Conservation (phyloP, 208 protist species). For the Leishmania aethiopica region DNA sequence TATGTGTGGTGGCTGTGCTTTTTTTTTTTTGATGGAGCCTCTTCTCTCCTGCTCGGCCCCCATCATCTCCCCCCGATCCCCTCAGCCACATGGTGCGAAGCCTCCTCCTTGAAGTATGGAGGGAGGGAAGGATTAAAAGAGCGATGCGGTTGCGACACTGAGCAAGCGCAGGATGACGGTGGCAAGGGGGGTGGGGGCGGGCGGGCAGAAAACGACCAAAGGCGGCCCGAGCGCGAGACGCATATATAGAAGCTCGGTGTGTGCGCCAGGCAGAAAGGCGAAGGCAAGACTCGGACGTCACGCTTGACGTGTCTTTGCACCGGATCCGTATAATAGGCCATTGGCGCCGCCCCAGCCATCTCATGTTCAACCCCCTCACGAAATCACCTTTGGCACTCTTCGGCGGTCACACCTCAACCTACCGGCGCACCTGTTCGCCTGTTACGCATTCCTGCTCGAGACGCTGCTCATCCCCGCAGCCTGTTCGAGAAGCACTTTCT, state of each 20-base stretch:
- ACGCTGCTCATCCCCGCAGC: constrained; percentile 6
- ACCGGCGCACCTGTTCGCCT: background rate
- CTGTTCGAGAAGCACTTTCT: constrained; percentile 28
- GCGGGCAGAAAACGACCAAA: background rate
- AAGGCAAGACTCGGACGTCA: background rate
- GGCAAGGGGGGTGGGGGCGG: background rate
- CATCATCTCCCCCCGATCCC: background rate
- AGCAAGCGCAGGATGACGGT: background rate
- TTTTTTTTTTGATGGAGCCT: background rate
- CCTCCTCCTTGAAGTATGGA: background rate
- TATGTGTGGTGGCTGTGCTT: background rate
- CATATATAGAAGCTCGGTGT: background rate
- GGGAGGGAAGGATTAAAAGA: background rate
- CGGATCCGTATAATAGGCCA: background rate
- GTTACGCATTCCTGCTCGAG: background rate
- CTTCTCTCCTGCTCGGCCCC: background rate
- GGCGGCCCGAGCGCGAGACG: background rate
- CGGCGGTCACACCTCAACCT: background rate
- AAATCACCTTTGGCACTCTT: background rate
- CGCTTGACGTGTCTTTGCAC: background rate
- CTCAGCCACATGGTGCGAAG: background rate
- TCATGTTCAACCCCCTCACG: background rate
- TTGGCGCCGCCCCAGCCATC: background rate
- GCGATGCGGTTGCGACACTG: background rate
- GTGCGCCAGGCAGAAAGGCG: background rate